These are phyloP conservation scores for Podaxis sp. DNA, from an alignment of 768 basidiomycete species.

Conservation along the genomic window DNA sequence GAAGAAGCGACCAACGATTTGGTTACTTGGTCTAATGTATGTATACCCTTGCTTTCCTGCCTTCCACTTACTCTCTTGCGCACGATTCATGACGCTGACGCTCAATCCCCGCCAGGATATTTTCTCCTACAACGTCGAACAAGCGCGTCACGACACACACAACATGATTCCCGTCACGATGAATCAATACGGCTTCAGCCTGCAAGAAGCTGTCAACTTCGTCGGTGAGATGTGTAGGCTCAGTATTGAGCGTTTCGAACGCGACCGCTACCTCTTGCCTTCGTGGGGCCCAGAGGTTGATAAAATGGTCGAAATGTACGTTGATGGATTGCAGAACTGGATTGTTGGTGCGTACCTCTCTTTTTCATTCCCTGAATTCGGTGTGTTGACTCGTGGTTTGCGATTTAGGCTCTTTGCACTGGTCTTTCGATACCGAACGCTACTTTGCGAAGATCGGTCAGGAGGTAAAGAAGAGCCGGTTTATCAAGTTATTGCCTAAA, in stretches of 20 bases:
- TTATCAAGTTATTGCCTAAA: constrained; percentile 48
- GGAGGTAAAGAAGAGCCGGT: constrained; percentile 49
- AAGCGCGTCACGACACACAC: constrained; percentile 65
- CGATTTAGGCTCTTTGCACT: constrained; percentile 50
- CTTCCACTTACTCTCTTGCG: not conserved
- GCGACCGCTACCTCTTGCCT: constrained; percentile 47
- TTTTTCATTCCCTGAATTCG: not conserved
- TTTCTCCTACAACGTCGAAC: constrained; percentile 74
- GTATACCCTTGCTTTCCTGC: constrained; percentile 19
- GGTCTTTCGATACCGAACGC: constrained; percentile 67
- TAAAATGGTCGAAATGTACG: constrained; percentile 52
- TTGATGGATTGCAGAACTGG: constrained; percentile 65
- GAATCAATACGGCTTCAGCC: constrained; percentile 49
- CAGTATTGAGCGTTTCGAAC: constrained; percentile 50
- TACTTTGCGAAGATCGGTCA: constrained; percentile 63
- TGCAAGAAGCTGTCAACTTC: constrained; percentile 63
- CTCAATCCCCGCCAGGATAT: constrained; percentile 49
- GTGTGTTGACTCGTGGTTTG: not conserved
- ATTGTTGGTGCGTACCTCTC: constrained; percentile 46
- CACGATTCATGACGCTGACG: constrained; percentile 8
- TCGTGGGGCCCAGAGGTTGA: constrained; percentile 63
- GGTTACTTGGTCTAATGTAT: constrained; percentile 80
- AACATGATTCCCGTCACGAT: constrained; percentile 72
- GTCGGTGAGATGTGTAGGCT: constrained; percentile 59
- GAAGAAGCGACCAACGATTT: constrained; percentile 75